These are phyloP conservation scores for Fusarium decemcellulare DNA, from an alignment of 2,329 filamentous ascomycete genomes.

Conservation along the genomic window DNA sequence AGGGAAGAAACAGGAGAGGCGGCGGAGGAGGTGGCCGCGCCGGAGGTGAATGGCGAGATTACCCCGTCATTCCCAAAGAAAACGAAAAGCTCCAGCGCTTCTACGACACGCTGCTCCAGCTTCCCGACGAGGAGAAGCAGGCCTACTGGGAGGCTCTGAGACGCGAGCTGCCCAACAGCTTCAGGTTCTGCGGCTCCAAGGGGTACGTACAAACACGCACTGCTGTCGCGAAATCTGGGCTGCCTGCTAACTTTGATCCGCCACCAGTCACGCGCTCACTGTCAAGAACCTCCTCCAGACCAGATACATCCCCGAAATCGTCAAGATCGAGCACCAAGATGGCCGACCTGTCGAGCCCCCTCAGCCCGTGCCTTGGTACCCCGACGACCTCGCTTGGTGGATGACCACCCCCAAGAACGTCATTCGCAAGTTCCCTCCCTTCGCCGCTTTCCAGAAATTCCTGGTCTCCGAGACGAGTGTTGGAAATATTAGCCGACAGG, in stretches of 20 bases:
- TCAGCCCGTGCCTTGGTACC: constrained; percentile 89
- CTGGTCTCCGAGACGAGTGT: constrained; percentile 97
- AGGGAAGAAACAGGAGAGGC: constrained; percentile 56
- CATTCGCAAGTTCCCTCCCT: constrained; percentile 92
- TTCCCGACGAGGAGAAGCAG: constrained; percentile 83
- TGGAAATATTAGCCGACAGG: constrained; percentile 97
- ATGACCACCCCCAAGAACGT: constrained; percentile 99
- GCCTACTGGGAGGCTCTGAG: constrained; percentile 88
- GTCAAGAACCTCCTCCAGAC: constrained; percentile 91
- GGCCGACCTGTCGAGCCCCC: constrained; percentile 87
- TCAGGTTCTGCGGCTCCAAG: constrained; percentile 96
- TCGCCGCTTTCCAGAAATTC: constrained; percentile 97
- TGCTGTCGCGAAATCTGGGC: constrained; percentile 8
- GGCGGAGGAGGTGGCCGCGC: constrained; percentile 49
- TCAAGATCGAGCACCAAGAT: constrained; percentile 85
- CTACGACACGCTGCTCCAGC: constrained; percentile 83
- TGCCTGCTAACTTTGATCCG: constrained; percentile 32
- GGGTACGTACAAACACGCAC: constrained; percentile 66
- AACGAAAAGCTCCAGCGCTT: constrained; percentile 90
- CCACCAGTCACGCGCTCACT: constrained; percentile 83
- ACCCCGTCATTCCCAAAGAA: constrained; percentile 72
- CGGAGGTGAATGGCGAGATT: constrained; percentile 52
- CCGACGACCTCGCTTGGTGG: constrained; percentile 94
- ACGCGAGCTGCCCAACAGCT: constrained; percentile 94
- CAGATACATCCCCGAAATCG: constrained; percentile 92